Conservation (phyloP, 2,329 filamentous ascomycete genomes). For the Blastomyces silverae region DNA sequence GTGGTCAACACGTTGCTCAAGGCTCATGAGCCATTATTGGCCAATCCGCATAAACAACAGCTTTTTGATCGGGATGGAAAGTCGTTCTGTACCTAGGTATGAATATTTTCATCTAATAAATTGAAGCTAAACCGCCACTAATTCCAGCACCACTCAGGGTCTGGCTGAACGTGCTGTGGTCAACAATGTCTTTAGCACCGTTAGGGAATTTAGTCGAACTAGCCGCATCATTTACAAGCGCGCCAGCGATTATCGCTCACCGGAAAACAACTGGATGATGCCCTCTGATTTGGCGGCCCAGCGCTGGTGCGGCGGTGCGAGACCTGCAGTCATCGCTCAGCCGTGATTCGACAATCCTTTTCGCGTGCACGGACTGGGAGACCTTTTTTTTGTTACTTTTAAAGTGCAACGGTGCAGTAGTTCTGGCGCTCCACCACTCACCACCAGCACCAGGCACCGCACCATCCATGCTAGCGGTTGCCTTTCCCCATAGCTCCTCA, state of each 20-base stretch:
- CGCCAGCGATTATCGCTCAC: background rate
- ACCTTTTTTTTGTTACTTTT: background rate
- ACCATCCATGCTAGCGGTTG: background rate
- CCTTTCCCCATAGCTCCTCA: background rate
- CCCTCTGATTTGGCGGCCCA: background rate
- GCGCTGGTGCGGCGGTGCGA: too few species aligned
- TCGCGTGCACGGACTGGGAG: conserved; percentile 2
- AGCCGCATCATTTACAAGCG: background rate
- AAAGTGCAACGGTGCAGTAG: conserved; percentile 11
- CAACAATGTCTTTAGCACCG: background rate
- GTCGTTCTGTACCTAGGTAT: background rate
- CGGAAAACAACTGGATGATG: background rate
- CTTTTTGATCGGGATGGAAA: too few species aligned
- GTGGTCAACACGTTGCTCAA: background rate
- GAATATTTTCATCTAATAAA: background rate
- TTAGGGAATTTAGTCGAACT: background rate
- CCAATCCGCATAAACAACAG: background rate
- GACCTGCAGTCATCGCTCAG: too few species aligned
- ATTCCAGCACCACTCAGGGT: background rate
- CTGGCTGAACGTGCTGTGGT: background rate
- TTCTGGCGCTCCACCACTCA: background rate
- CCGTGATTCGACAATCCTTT: background rate
- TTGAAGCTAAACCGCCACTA: background rate
- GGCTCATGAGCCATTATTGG: too few species aligned
- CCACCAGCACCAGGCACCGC: background rate